A percentile compares a stretch with the other conserved stretches of the same genome.
Conservation (phyloP, 2,329 filamentous ascomycete genomes). For the Claviceps africana region DNA sequence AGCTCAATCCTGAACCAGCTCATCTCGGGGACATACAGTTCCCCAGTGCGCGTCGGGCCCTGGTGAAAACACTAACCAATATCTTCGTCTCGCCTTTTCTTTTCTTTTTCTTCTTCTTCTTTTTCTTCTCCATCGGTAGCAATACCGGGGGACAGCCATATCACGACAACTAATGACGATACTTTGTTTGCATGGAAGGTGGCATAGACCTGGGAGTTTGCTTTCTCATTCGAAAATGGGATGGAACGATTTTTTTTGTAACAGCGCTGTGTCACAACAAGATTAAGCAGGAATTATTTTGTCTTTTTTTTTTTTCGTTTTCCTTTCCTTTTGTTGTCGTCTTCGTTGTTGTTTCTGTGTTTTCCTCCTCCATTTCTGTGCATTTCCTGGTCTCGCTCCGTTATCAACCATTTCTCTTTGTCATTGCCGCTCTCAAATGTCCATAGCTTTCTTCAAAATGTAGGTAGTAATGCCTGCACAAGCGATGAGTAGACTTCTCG, state of each 20-base stretch:
- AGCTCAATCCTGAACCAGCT: conserved; percentile 49
- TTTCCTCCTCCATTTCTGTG: background rate
- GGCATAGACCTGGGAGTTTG: conserved; percentile 23
- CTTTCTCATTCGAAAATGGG: conserved; percentile 15
- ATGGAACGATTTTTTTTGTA: conserved; percentile 12
- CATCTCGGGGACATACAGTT: conserved; percentile 44
- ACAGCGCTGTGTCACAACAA: background rate
- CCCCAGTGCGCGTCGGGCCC: conserved; percentile 48
- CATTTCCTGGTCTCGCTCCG: background rate
- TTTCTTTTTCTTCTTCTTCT: no score
- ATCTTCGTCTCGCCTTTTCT: background rate
- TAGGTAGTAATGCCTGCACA: background rate
- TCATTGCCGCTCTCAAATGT: background rate
- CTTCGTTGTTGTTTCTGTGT: background rate
- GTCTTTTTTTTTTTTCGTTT: background rate
- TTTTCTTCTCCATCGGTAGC: conserved; percentile 4
- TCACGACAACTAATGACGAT: conserved; percentile 18
- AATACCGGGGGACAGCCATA: conserved; percentile 11
- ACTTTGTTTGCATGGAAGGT: conserved; percentile 19
- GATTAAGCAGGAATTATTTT: background rate
- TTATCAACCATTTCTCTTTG: background rate
- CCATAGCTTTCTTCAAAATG: background rate
- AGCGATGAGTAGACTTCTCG: background rate
- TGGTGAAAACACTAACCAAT: conserved; percentile 29
- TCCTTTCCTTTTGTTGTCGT: background rate